Base-by-base conservation (phyloP, 805 yeast species). In the Ogataea siamensis region DNA sequence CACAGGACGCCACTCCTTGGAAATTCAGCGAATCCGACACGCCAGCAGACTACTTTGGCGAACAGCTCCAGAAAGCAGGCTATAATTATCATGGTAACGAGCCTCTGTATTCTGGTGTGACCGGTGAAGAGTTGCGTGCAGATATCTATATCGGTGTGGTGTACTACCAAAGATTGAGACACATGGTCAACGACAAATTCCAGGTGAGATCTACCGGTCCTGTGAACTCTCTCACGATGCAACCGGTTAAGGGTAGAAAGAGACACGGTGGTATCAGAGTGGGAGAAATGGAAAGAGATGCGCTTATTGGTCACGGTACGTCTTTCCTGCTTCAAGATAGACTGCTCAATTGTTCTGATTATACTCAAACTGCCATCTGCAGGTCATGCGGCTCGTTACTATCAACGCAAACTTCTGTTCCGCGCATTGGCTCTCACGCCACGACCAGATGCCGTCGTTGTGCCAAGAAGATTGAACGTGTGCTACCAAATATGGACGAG, bases 221-320 rank as follows among this genome's bases (percentile, higher is more conserved):
- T 5, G 98, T 93, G 18, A 91, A 91, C 66, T 78, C 93, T 24
- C 75, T 93, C 62, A 93, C 98, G 12, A 88, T 91, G 97, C 99
- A 93, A 74, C 99, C 99, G 27, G 99, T 93, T 40, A 93, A 93
- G 70, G 99, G 99, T 57, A 83, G 99, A 71, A 93, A 93, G 81
- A 80, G 98, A 70, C 80, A 84, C 50, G 99, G 99, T 68, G 99
- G 99, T 83, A 93, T 93, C 53, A 94, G 99, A 75, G 95, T 93
- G 26, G 99, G 99, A 64, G 99, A 93, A 66, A 93, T 93, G 99
- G 99, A 93, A 69, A 85, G 99, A 70, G 99, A 93, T 75, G 99
- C 99, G 2, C 72, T 93, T 55, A 88, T 93, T 63, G 99, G 98
- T 43, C 99, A 93, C 60, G 99, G 99, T 66, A 84, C 99, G 5